Percentiles rank a stretch among this genome's conserved stretches.
Evolutionary conservation across 1,284 basidiomycete species (phyloP).

Genomic region (Sutorius eximius): DNA sequence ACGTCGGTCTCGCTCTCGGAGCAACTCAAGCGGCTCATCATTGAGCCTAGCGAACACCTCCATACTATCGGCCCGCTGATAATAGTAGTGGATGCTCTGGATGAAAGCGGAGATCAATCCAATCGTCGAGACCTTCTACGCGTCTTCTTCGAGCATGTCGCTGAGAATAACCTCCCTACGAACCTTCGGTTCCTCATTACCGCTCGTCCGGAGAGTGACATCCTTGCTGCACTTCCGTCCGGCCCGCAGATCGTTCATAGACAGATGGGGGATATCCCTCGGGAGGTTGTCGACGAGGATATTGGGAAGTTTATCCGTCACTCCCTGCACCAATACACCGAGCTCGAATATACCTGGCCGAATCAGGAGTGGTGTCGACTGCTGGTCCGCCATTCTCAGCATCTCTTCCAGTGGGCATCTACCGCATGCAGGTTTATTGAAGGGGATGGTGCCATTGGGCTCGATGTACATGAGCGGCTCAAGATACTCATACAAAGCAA

Average conservation of each 20-base stretch:
- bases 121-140: conserved; percentile 13
- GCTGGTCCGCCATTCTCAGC: conserved; percentile 19
- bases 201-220: conserved; percentile 22
- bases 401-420: conserved; percentile 26
- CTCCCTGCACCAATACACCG: conserved; percentile 8
- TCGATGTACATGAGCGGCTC: conserved; percentile 9
- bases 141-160: conserved; percentile 10
- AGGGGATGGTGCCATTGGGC: conserved; percentile 16
- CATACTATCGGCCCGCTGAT: conserved; percentile 19
- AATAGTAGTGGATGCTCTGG: conserved; percentile 22
- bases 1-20: conserved; percentile 16
- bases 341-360: conserved; percentile 21
- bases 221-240: conserved; percentile 11
- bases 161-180: conserved; percentile 9
- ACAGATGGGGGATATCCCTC: conserved; percentile 13
- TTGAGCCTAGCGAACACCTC: conserved; percentile 16
- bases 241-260: conserved; percentile 12
- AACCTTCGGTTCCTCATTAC: conserved; percentile 25
- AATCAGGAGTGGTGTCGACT: conserved; percentile 17
- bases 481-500: conserved; percentile 9
- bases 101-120: conserved; percentile 24
- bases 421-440: conserved; percentile 26
- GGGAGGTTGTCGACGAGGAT: conserved; percentile 15
- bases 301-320: conserved; percentile 19
- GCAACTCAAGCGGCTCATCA: conserved; percentile 17